Conservation (phyloP, 768 basidiomycete genomes). For the Phlebiopsis gigantea region DNA sequence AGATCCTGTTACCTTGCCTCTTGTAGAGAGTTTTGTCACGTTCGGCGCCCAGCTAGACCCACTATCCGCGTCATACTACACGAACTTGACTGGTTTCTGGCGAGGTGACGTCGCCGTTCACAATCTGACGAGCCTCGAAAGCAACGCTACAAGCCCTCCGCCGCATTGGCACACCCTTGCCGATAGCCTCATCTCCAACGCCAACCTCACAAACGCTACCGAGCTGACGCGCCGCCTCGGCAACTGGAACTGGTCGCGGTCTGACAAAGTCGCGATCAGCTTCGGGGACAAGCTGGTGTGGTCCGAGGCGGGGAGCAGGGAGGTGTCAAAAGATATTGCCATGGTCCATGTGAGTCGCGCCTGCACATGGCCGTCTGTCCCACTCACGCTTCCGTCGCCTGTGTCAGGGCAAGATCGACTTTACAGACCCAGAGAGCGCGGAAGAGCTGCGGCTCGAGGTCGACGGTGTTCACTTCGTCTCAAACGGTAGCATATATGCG, state of each 20-base stretch:
- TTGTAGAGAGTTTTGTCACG: slow-evolving; percentile 46
- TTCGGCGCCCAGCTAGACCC: slow-evolving; percentile 41
- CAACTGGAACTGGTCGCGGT: slow-evolving; percentile 67
- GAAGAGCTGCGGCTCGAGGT: slow-evolving; percentile 68
- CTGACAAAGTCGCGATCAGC: slow-evolving; percentile 59
- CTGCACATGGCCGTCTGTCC: not conserved
- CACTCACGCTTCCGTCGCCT: not conserved
- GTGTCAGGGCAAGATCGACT: slow-evolving; percentile 63
- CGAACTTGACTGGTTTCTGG: slow-evolving; percentile 76
- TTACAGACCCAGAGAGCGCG: slow-evolving; percentile 44
- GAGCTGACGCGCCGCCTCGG: slow-evolving; percentile 43
- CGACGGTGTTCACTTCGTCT: slow-evolving; percentile 70
- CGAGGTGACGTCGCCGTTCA: slow-evolving; percentile 55
- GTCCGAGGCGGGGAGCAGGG: slow-evolving; percentile 26
- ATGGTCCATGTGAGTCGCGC: slow-evolving; percentile 56
- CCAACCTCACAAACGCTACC: slow-evolving; percentile 51
- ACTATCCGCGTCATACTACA: slow-evolving; percentile 51
- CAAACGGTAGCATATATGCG: slow-evolving; percentile 74
- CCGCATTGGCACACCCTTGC: slow-evolving; percentile 48
- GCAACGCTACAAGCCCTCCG: slow-evolving; percentile 27
- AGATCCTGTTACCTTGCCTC: slow-evolving; percentile 36
- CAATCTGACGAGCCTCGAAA: slow-evolving; percentile 54
- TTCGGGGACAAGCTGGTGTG: slow-evolving; percentile 52
- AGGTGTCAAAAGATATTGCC: slow-evolving; percentile 41
- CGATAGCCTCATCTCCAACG: slow-evolving; percentile 41